phyloP scores from a whole-genome alignment of 176 grass and related monocot genomes.

The Cocos nucifera region DNA sequence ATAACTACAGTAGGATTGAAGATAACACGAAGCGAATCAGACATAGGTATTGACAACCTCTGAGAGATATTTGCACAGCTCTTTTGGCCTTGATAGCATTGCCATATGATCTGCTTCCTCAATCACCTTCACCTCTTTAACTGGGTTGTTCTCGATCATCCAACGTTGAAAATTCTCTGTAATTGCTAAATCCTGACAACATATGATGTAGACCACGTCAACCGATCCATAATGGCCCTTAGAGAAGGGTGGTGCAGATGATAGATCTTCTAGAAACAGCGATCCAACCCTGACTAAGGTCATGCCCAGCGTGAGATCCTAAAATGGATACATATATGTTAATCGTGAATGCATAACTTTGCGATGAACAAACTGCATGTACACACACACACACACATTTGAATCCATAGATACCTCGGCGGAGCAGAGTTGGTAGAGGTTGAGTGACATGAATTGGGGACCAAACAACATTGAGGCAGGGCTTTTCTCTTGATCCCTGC shows the following conservation, averaged over 20 bases:
- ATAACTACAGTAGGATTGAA: too few species aligned
- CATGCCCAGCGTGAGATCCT: constrained; percentile 49
- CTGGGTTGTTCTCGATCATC: constrained; percentile 39
- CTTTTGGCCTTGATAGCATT: constrained; percentile 40
- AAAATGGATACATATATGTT: neutral
- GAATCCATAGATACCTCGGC: constrained; percentile 37
- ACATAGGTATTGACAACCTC: constrained; percentile 28
- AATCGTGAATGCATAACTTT: too few species aligned
- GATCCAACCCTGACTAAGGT: constrained; percentile 43
- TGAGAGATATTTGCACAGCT: constrained; percentile 23
- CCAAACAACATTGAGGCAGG: constrained; percentile 37
- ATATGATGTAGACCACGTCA: constrained; percentile 43
- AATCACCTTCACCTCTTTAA: constrained; percentile 47
- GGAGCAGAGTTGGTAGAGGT: constrained; percentile 35
- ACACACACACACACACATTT: too few species aligned
- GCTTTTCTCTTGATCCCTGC: constrained; percentile 27
- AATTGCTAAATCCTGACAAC: constrained; percentile 35
- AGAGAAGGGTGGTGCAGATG: constrained; percentile 19
- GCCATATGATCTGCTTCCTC: constrained; percentile 45
- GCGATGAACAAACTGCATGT: too few species aligned
- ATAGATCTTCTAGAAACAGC: constrained; percentile 49
- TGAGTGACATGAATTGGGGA: constrained; percentile 19
- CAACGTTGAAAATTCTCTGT: constrained; percentile 29
- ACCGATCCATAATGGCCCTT: constrained; percentile 40
- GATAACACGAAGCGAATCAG: neutral